These are phyloP conservation scores for Pulveroboletus sp. DNA, from an alignment of 768 basidiomycete genomes.

Conservation along the genomic window DNA sequence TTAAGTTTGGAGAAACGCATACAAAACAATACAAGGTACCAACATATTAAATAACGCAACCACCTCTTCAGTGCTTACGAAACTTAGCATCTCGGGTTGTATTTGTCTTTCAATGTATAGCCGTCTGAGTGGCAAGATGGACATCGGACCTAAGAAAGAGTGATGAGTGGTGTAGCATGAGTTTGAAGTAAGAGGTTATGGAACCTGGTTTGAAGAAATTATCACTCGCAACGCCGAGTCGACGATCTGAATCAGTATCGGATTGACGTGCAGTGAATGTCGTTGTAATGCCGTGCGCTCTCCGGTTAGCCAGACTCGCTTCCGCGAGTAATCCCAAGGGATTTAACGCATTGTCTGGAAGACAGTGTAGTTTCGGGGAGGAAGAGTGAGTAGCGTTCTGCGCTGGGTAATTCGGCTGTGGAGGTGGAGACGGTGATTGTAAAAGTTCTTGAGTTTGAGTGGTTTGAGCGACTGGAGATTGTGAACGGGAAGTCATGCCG, in stretches of 20 bases:
- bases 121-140: slow-evolving; percentile 75
- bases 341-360: slow-evolving; percentile 90
- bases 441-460: slow-evolving; percentile 53
- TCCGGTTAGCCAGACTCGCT: slow-evolving; percentile 73
- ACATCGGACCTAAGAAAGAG: slow-evolving; percentile 66
- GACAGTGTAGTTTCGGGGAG: slow-evolving; percentile 77
- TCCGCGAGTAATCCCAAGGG: slow-evolving; percentile 92
- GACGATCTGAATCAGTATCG: slow-evolving; percentile 38
- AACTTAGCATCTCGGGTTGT: slow-evolving; percentile 91
- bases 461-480: slow-evolving; percentile 57
- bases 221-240: slow-evolving; percentile 76
- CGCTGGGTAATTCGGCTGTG: slow-evolving; percentile 33
- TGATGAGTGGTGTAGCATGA: background rate
- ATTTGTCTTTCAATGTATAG: slow-evolving; percentile 84
- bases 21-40: slow-evolving; percentile 27
- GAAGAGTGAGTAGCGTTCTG: slow-evolving; percentile 24
- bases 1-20: slow-evolving; percentile 2
- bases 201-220: slow-evolving; percentile 90
- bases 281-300: slow-evolving; percentile 46
- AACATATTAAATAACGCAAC: slow-evolving; percentile 88
- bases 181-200: slow-evolving; percentile 14
- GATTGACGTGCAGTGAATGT: slow-evolving; percentile 38
- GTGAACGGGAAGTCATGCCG: slow-evolving; percentile 77
- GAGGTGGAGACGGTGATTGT: slow-evolving; percentile 46
- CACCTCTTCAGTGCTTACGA: slow-evolving; percentile 85